phyloP scores from a whole-genome alignment of 1,284 basidiomycete genomes.

The Omphalotus olearius region DNA sequence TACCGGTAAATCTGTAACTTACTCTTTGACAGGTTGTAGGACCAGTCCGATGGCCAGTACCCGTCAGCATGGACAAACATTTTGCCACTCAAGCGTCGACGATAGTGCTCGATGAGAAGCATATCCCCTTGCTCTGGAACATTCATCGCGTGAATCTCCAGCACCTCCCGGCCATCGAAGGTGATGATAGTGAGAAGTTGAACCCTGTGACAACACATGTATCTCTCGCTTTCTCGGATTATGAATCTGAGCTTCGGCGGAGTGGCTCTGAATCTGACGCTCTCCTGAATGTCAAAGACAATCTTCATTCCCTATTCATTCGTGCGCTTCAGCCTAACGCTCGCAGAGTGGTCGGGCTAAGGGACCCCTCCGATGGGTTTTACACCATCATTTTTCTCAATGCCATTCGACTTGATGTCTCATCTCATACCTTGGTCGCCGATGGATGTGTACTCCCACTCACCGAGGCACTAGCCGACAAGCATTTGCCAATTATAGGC shows the following conservation, averaged over 20 bases:
- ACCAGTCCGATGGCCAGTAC: too few species aligned
- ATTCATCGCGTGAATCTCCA: slow-evolving; percentile 25
- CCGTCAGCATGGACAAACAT: too few species aligned
- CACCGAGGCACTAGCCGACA: slow-evolving; percentile 13
- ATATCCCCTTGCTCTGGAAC: slow-evolving; percentile 19
- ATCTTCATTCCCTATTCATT: slow-evolving; percentile 18
- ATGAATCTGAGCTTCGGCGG: slow-evolving; percentile 23
- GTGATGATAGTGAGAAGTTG: slow-evolving; percentile 12
- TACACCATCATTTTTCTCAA: slow-evolving; percentile 25
- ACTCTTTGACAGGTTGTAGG: too few species aligned
- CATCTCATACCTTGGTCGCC: slow-evolving; percentile 26
- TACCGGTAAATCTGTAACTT: too few species aligned
- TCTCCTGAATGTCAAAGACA: slow-evolving; percentile 25
- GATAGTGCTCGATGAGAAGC: too few species aligned
- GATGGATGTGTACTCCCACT: slow-evolving; percentile 29
- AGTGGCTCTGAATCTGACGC: slow-evolving; percentile 18
- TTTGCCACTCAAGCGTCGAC: too few species aligned
- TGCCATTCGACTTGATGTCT: slow-evolving; percentile 25
- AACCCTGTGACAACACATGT: slow-evolving; percentile 25
- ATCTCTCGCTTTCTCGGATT: slow-evolving; percentile 23
- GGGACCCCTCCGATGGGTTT: too few species aligned
- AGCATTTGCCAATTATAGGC: slow-evolving; percentile 9
- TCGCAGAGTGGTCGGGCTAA: too few species aligned
- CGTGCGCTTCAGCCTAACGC: too few species aligned
- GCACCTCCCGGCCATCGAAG: slow-evolving; percentile 19